These are phyloP conservation scores for Thermothielavioides terrestris DNA, from an alignment of 495 filamentous ascomycete species.

Conservation along the genomic window DNA sequence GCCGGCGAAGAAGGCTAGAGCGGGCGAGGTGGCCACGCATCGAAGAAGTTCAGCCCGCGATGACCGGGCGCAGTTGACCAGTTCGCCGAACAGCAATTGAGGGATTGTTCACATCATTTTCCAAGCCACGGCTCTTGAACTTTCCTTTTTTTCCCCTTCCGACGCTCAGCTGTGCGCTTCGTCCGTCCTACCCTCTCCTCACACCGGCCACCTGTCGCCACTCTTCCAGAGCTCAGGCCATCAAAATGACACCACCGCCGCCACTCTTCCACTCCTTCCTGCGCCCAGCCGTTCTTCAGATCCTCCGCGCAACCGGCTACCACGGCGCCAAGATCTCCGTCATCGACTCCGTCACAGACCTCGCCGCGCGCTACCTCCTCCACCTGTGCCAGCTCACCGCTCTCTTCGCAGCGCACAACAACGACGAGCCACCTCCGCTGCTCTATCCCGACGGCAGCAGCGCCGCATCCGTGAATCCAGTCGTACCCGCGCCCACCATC, in stretches of 20 bases:
- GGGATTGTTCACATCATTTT: too few species aligned
- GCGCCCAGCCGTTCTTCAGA: conserved; percentile 72
- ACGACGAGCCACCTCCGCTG: conserved; percentile 7
- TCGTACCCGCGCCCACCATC: conserved; percentile 39
- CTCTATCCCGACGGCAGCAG: neutral
- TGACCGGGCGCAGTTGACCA: too few species aligned
- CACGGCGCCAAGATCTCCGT: conserved; percentile 65
- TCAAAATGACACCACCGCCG: conserved; percentile 34
- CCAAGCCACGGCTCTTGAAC: too few species aligned
- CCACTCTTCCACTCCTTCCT: conserved; percentile 66
- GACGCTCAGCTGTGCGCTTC: too few species aligned
- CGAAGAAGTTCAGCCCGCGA: too few species aligned
- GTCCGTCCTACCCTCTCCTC: too few species aligned
- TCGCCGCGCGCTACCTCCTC: conserved; percentile 64
- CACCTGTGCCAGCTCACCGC: conserved; percentile 58
- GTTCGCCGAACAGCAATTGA: too few species aligned
- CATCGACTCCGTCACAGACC: conserved; percentile 66
- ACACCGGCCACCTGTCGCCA: too few species aligned
- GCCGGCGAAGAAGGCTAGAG: too few species aligned
- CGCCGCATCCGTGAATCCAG: neutral
- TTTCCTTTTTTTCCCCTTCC: too few species aligned
- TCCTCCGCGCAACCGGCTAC: conserved; percentile 80
- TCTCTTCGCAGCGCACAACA: conserved; percentile 45
- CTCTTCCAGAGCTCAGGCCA: too few species aligned
- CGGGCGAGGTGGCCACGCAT: too few species aligned